These are phyloP conservation scores for Botryosphaeria dothidea DNA, from an alignment of 2,329 filamentous ascomycete genomes.

Conservation along the genomic window DNA sequence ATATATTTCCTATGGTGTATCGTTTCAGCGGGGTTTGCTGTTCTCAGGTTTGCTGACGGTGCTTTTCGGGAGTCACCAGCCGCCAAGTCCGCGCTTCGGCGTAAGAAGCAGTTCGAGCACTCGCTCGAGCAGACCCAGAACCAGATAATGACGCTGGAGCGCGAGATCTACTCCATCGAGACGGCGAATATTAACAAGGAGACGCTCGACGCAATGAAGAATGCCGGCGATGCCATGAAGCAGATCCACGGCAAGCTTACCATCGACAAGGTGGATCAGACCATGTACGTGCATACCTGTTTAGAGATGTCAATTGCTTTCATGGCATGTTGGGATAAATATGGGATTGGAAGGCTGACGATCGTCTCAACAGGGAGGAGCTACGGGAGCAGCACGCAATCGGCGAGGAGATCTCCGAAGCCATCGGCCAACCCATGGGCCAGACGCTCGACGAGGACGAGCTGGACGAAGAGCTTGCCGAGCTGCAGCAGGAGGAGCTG, in stretches of 20 bases:
- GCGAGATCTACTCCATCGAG: conserved; percentile 95
- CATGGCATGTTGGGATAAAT: background rate
- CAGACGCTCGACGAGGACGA: conserved; percentile 82
- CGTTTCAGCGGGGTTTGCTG: background rate
- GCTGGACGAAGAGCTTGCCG: conserved; percentile 80
- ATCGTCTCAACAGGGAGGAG: conserved; percentile 66
- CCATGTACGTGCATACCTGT: conserved; percentile 67
- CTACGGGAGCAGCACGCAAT: conserved; percentile 89
- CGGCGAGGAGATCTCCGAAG: conserved; percentile 87
- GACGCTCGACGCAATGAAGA: conserved; percentile 89
- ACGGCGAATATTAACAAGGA: conserved; percentile 98
- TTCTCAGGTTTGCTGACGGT: background rate
- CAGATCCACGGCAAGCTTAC: conserved; percentile 88
- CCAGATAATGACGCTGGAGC: conserved; percentile 89
- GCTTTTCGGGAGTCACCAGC: conserved; percentile 55
- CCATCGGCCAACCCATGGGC: conserved; percentile 71
- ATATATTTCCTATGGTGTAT: background rate
- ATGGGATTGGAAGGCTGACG: background rate
- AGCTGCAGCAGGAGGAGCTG: conserved; percentile 86
- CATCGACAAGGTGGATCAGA: conserved; percentile 91
- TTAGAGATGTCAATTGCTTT: background rate
- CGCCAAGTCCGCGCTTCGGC: conserved; percentile 83
- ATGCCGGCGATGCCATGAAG: conserved; percentile 87
- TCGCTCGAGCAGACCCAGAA: conserved; percentile 86
- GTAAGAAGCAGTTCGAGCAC: conserved; percentile 94